Conservation (phyloP, 2,329 filamentous ascomycete genomes). For the Alternaria brassicicola region DNA sequence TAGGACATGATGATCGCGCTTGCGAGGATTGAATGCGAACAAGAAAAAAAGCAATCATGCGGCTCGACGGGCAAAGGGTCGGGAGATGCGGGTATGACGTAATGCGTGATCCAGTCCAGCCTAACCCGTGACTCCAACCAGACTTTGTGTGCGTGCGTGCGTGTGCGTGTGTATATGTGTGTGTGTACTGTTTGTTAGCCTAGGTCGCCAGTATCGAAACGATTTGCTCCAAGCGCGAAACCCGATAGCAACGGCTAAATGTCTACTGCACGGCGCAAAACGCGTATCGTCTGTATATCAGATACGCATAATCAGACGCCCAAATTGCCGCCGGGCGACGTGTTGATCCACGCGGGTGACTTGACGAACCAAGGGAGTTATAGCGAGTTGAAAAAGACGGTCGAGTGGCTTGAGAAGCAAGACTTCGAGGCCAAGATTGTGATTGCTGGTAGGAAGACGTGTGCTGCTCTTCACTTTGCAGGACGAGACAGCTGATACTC, state of each 20-base stretch:
- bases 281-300: constrained; percentile 75
- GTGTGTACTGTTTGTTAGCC: background rate
- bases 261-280: constrained; percentile 38
- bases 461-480: background rate
- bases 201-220: background rate
- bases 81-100: background rate
- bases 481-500: background rate
- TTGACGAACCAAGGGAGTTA: constrained; percentile 73
- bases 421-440: constrained; percentile 74
- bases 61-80: no score
- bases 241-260: background rate
- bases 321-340: constrained; percentile 72
- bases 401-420: constrained; percentile 69
- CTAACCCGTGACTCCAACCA: background rate
- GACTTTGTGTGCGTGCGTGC: no score
- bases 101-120: background rate
- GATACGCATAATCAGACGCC: constrained; percentile 74
- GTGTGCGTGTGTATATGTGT: no score
- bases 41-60: background rate
- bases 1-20: background rate
- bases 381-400: constrained; percentile 63
- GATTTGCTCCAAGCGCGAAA: background rate
- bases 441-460: constrained; percentile 62
- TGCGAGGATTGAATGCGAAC: background rate
- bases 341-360: constrained; percentile 78